Percentiles rank a stretch among this genome's conserved stretches.
These are phyloP conservation scores for Xanthoparmelia taractica DNA, from an alignment of 495 filamentous ascomycete species.

Conservation along the genomic window DNA sequence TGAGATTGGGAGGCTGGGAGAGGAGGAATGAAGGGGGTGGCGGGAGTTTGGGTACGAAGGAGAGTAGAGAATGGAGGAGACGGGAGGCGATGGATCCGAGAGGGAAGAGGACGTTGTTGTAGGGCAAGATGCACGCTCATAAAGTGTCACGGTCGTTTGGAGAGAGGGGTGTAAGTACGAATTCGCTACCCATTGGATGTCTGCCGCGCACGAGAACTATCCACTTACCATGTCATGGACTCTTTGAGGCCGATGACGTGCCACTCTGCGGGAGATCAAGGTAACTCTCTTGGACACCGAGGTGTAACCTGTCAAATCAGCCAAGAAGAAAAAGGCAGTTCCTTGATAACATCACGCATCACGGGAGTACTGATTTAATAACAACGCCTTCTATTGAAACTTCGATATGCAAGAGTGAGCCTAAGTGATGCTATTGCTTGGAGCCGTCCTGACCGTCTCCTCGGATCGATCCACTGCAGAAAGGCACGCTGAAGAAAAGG, in stretches of 20 bases:
- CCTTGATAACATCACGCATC: neutral
- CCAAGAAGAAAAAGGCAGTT: neutral
- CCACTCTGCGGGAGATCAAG: neutral
- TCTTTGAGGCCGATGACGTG: neutral
- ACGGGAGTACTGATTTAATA: neutral
- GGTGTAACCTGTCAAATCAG: neutral
- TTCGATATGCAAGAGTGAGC: neutral
- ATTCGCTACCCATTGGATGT: neutral
- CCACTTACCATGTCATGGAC: neutral
- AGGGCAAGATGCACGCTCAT: neutral
- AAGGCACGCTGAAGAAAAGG: neutral
- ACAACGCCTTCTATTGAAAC: neutral
- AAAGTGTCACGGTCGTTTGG: neutral
- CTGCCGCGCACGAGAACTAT: neutral
- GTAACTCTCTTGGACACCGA: neutral
- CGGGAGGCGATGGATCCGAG: slow-evolving; percentile 80
- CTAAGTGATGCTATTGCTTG: neutral
- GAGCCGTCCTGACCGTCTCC: neutral
- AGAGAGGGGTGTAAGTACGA: neutral
- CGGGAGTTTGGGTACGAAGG: slow-evolving; percentile 82
- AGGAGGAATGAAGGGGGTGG: slow-evolving; percentile 78
- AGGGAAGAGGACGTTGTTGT: slow-evolving; percentile 47
- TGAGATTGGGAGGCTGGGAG: slow-evolving; percentile 92
- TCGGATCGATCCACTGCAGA: neutral
- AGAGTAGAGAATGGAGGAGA: slow-evolving; percentile 76